phyloP scores from a whole-genome alignment of 164 flowering plant genomes.

The Kingdonia uniflora region DNA sequence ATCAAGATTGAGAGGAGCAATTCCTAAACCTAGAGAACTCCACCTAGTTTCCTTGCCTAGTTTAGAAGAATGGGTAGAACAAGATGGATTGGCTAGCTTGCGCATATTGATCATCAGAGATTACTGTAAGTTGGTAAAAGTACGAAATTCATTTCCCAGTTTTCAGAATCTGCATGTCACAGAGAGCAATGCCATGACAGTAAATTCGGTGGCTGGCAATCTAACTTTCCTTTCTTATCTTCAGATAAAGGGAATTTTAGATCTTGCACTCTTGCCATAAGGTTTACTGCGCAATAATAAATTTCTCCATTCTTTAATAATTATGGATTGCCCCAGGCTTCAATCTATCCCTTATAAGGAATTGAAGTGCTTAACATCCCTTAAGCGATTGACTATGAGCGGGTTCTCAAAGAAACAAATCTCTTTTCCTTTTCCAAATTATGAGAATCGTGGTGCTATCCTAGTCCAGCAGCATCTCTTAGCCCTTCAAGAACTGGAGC shows the following conservation, averaged over 20 bases:
- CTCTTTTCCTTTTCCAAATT: background rate
- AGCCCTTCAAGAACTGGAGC: background rate
- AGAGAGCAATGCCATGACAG: background rate
- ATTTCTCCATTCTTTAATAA: background rate
- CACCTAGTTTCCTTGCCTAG: background rate
- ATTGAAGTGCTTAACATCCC: no score
- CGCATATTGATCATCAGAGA: background rate
- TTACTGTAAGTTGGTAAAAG: conserved; percentile 1
- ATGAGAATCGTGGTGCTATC: no score
- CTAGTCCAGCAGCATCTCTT: no score
- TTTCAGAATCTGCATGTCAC: background rate
- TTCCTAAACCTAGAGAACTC: conserved; percentile 9
- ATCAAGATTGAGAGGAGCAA: background rate
- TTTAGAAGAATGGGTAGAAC: conserved; percentile 14
- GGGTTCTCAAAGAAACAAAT: background rate
- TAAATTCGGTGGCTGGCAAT: background rate
- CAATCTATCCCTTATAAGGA: background rate
- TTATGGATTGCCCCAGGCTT: conserved; percentile 2
- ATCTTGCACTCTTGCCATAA: background rate
- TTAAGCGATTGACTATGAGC: no score
- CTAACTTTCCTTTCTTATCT: background rate
- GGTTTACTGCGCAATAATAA: background rate
- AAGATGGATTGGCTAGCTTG: conserved; percentile 5
- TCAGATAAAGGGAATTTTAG: background rate
- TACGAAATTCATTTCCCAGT: background rate